Base-by-base conservation (phyloP, 1,139 yeast species). In the Pichia sp. region DNA sequence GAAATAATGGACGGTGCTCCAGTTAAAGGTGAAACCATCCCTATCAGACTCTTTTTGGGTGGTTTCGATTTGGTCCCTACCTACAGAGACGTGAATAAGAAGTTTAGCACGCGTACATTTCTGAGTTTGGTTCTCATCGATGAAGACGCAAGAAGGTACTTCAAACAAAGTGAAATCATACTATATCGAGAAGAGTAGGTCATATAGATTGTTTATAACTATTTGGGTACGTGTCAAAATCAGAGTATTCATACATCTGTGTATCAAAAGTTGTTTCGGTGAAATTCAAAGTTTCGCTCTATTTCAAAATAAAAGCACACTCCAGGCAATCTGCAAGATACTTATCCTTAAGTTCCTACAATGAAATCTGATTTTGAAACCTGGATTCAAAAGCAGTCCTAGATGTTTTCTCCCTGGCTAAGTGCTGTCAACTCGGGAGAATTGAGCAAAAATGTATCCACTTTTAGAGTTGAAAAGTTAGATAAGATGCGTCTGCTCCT, bases 1-100 rank as follows among this genome's bases (percentile, higher is more conserved):
- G 99, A 93, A 69, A 92, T 93, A 54, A 93, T 93, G 99, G 99
- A 93, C 67, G 99, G 99, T 0, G 97, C 98, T 0, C 99, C 99
- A 0, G 97, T 90, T 1, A 84, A 92, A 62, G 99, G 99, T 7
- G 99, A 93, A 70, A 90, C 97, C 0, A 93, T 93, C 40, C 99
- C 99, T 1, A 92, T 93, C 29, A 74, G 99, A 56, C 69, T 93
- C 59, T 93, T 93, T 64, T 72, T 93, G 55, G 95, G 97, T 13
- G 99, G 99, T 0, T 93, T 88, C 68, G 97, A 92, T 62, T 74
- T 93, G 60, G 85, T 90, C 0, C 99, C 99, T 13, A 92, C 97
- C 2, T 87, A 85, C 70, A 74, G 82, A 54, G 96, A 87, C 63
- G 90, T 88, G 49, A 87, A 88, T 70, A 87, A 87, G 72, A 88